Evolutionary conservation across 768 basidiomycete genomes (phyloP), one percentile per base, ranked within the genome.

Genomic region (Rhodotorula babjevae): DNA sequence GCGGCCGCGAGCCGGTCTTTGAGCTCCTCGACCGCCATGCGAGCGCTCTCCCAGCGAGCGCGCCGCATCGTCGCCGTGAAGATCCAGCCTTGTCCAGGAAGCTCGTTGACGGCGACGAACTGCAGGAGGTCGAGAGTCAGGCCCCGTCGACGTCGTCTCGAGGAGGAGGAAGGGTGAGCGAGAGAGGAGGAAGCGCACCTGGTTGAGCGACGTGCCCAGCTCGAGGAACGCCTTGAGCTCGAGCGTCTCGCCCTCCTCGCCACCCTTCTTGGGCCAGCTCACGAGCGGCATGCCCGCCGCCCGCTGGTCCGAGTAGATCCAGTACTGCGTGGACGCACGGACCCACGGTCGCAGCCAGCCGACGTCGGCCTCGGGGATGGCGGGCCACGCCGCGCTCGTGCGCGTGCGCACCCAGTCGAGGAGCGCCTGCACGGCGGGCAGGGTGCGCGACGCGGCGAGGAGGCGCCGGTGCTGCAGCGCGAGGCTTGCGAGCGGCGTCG

Each of bases 221-320:
- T 61, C 60, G n/a, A 61, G n/a, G 46, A 61, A 61, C n/a, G 60
- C 60, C 29, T 61, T 61, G 27, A 61, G 60, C 27, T 10, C 44
- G 44, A 61, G 46, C 11, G 5, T 10, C 52, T 27, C 52, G 7
- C n/a, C 52, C 27, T 53, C 52, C 27, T 53, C 25, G 5, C 25
- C 52, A 6, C 52, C n/a, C 25, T 19, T 53, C 52, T 29, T 53
- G 19, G 52, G 25, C 52, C 52, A 53, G 25, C 52, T 53, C 21
- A 53, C 47, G 47, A 47, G 47, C 15, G 47, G 47, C 47, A 47
- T 47, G 10, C 47, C 47, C 47, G 47, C 47, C 12, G n/a, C 52
- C 25, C 55, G 10, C 55, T 27, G 25, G 31, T 18, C 55, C 29
- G 11, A 31, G 29, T 31, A 23, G 7, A 31, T 27, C 33, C 56